phyloP scores from a whole-genome alignment of 2,329 filamentous ascomycete species.

The Apiospora aurea region DNA sequence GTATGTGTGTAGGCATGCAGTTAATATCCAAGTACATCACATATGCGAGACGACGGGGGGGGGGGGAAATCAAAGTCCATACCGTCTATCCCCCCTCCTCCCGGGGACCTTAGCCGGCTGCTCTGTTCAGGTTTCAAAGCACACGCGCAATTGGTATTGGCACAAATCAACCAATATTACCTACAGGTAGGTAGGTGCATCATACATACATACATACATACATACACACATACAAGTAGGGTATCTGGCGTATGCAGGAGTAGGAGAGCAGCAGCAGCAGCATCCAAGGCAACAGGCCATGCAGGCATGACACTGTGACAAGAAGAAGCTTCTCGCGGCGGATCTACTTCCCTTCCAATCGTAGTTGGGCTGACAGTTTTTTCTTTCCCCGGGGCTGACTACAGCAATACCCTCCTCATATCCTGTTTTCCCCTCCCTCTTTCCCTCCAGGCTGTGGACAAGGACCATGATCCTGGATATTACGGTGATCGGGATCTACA shows the following conservation, averaged over 20 bases:
- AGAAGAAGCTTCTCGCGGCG: not conserved
- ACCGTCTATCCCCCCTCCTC: not conserved
- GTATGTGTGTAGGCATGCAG: not conserved
- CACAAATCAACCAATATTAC: not conserved
- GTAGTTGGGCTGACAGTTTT: not conserved
- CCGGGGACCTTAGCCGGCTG: slow-evolving; percentile 6
- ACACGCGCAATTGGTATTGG: not conserved
- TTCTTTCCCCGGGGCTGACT: not conserved
- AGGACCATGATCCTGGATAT: not conserved
- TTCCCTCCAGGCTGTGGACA: not conserved
- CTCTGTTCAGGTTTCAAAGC: not conserved
- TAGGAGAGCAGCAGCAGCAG: not conserved
- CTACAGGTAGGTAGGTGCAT: not conserved
- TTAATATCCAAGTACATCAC: not conserved
- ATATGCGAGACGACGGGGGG: not conserved
- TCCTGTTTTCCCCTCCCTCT: not conserved
- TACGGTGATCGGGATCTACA: not conserved
- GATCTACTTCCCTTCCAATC: slow-evolving; percentile 1
- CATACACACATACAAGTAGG: not conserved
- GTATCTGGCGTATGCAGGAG: not conserved
- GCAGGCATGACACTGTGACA: not conserved
- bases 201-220: too few species aligned
- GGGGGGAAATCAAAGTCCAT: not conserved
- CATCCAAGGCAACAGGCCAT: not conserved
- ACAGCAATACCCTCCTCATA: not conserved